Base-by-base conservation (phyloP, 2,329 filamentous ascomycete species). In the Cercospora brassicicola region DNA sequence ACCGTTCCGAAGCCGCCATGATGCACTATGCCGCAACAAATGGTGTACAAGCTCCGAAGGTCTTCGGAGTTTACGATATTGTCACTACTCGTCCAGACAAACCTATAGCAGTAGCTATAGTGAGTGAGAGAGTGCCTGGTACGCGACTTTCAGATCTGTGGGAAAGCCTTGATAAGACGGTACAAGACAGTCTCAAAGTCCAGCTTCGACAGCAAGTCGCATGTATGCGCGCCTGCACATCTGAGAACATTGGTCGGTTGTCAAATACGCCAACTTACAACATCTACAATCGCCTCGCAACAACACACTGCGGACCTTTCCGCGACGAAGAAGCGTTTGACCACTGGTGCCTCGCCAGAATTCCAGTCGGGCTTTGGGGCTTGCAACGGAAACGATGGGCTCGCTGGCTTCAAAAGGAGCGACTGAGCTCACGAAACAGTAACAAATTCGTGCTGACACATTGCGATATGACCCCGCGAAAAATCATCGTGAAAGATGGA, bases 401-500 rank as follows among this genome's bases (percentile, higher is more conserved):
- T 10, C 30, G 33, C 4, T 60, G 57, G 57, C 57, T 60, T 8
- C 4, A 45, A 7, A 60, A 45, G 11, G 57, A 60, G 26, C 6
- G 57, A 3, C 11, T 13, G 1, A 45, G n/a, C 2, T 39, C 57
- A 23, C 39, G 30, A 20, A 10, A 31, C 18, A 53, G 64, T 4
- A 64, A 61, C 23, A 23, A 33, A 7, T 68, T 73, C 18, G 59
- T 66, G 8, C 69, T 74, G 55, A 74, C 71, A 2, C 73, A 74
- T 53, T 67, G 66, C 13, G 73, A 75, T 45, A 57, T 75, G 23
- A 65, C 64, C 5, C 65, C 65, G 4, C 45, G 66, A 0, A 74
- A 75, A 42, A 72, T 75, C 51, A 68, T 75, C 9, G 66, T 72
- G 20, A 55, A 66, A 15, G 63, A 61, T 13, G 68, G 64, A 28